Percentiles rank a stretch among this genome's conserved stretches.
Evolutionary conservation across 2,329 filamentous ascomycete genomes (phyloP).

Genomic region (Cordyceps farinosa): DNA sequence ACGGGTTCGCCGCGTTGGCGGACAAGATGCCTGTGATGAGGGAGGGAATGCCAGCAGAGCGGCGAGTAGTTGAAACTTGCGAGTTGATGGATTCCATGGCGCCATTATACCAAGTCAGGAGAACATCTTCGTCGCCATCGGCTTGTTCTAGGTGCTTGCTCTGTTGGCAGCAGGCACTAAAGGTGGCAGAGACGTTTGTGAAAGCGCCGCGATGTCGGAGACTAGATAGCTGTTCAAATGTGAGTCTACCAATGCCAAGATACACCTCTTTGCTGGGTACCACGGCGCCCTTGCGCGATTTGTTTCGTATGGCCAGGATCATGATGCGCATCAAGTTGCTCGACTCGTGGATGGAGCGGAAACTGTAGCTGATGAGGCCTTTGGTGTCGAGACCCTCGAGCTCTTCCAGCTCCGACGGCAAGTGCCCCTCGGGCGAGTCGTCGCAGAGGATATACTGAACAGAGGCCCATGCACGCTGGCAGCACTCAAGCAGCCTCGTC

Average conservation of each 20-base stretch:
- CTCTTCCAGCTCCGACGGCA: slow-evolving; percentile 72
- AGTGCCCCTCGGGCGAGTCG: slow-evolving; percentile 88
- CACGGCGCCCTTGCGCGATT: slow-evolving; percentile 41
- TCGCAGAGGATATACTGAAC: slow-evolving; percentile 81
- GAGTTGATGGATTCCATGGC: slow-evolving; percentile 67
- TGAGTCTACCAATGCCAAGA: slow-evolving; percentile 64
- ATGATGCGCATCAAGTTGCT: slow-evolving; percentile 71
- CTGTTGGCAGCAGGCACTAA: slow-evolving; percentile 72
- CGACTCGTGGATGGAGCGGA: slow-evolving; percentile 90
- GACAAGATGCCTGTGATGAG: slow-evolving; percentile 78
- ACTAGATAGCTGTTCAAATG: slow-evolving; percentile 77
- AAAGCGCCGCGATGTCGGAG: slow-evolving; percentile 90
- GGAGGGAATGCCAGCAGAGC: slow-evolving; percentile 88
- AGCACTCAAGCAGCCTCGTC: slow-evolving; percentile 54
- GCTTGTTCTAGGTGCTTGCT: slow-evolving; percentile 44
- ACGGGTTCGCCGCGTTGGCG: slow-evolving; percentile 55
- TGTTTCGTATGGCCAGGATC: slow-evolving; percentile 50
- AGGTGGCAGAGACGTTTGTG: slow-evolving; percentile 86
- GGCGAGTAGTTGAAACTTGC: slow-evolving; percentile 77
- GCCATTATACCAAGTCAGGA: slow-evolving; percentile 68
- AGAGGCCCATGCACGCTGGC: slow-evolving; percentile 69
- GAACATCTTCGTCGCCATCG: slow-evolving; percentile 41
- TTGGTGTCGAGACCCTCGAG: slow-evolving; percentile 74
- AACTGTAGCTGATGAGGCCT: slow-evolving; percentile 89
- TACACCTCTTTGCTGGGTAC: slow-evolving; percentile 55